Evolutionary conservation across 768 basidiomycete genomes (phyloP).

Genomic region (Phaeotremella skinneri): DNA sequence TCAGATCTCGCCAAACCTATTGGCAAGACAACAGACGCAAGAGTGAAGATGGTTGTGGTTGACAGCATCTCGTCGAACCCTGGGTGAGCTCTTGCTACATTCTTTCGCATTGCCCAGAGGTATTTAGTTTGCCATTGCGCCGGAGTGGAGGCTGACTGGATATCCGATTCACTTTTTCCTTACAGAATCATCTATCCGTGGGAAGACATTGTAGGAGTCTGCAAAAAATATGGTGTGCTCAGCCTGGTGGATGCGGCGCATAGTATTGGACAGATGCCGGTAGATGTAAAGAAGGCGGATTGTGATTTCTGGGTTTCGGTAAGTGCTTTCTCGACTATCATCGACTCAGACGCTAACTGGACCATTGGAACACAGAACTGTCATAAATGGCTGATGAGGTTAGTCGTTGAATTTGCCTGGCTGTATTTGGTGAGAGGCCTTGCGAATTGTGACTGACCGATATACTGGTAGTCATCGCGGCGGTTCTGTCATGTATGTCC

Average conservation of each 20-base stretch:
- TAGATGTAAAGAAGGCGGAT: constrained; percentile 59
- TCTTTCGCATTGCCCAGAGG: neutral
- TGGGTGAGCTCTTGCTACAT: constrained; percentile 46
- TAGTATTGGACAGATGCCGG: constrained; percentile 65
- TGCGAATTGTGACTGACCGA: constrained; percentile 50
- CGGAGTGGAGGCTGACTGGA: neutral
- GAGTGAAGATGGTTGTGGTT: constrained; percentile 64
- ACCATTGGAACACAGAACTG: constrained; percentile 60
- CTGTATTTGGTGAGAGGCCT: too few relatives aligned
- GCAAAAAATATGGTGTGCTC: constrained; percentile 62
- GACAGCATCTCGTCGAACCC: constrained; percentile 67
- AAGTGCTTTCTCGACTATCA: constrained; percentile 29
- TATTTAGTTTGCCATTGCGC: neutral
- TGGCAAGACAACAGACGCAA: constrained; percentile 44
- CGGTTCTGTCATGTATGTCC: constrained; percentile 71
- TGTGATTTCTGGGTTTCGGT: constrained; percentile 82
- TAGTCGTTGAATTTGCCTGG: neutral
- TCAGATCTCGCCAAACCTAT: constrained; percentile 30
- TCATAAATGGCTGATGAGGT: constrained; percentile 74
- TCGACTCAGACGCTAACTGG: neutral
- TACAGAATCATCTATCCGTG: constrained; percentile 62
- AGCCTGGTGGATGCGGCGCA: constrained; percentile 79
- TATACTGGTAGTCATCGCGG: constrained; percentile 55
- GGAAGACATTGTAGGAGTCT: constrained; percentile 67
- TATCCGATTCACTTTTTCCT: constrained; percentile 1